These are phyloP conservation scores for Eutrema heterophyllum DNA, from an alignment of 345 rosid genomes.

Conservation along the genomic window DNA sequence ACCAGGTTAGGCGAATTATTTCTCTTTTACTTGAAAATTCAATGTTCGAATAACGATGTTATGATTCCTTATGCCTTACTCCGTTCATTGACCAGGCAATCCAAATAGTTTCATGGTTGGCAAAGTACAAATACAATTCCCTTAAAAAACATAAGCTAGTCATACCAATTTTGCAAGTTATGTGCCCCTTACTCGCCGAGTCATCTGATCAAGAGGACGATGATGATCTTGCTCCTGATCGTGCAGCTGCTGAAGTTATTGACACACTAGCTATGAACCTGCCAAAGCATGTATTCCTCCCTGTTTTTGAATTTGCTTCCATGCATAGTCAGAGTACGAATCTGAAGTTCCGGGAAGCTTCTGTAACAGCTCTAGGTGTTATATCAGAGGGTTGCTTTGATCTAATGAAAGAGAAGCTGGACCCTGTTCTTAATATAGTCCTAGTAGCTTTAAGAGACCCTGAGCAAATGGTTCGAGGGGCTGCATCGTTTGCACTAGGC, in stretches of 20 bases:
- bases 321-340: constrained; percentile 60
- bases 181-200: constrained; percentile 96
- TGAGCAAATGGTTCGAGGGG: constrained; percentile 97
- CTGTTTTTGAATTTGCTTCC: constrained; percentile 85
- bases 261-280: constrained; percentile 94
- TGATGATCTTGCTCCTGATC: constrained; percentile 97
- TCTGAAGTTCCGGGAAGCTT: constrained; percentile 89
- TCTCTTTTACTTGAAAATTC: background rate
- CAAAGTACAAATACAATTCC: constrained; percentile 82
- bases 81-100: constrained; percentile 59
- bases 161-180: constrained; percentile 84
- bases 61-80: constrained; percentile 18
- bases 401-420: constrained; percentile 79
- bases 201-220: constrained; percentile 69
- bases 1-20: constrained; percentile 60
- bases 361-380: constrained; percentile 92
- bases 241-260: constrained; percentile 99
- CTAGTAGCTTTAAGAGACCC: constrained; percentile 84
- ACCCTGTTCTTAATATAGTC: constrained; percentile 77
- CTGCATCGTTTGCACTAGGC: constrained; percentile 96
- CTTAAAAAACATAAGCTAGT: constrained; percentile 82
- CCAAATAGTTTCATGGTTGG: constrained; percentile 98
- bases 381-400: constrained; percentile 92
- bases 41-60: background rate
- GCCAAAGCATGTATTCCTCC: constrained; percentile 77